Percentiles rank a stretch among this genome's conserved stretches.
Conservation (phyloP, 2,329 filamentous ascomycete species). For the Colletotrichum sp. region DNA sequence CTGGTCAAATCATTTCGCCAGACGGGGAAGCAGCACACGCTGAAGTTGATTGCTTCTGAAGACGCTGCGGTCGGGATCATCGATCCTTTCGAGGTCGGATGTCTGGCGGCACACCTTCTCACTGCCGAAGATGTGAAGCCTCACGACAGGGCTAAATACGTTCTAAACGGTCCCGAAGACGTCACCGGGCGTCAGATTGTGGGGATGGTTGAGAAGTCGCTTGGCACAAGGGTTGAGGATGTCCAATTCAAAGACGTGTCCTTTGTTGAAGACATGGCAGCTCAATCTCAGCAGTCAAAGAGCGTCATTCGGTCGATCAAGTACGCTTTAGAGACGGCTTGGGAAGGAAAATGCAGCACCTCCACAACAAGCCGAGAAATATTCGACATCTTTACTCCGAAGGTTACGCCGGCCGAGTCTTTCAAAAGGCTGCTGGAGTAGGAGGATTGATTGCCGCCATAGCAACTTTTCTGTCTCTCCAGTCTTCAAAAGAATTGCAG, state of each 20-base stretch:
- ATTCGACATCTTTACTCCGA: constrained; percentile 32
- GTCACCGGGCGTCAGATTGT: constrained; percentile 40
- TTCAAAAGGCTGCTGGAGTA: background rate
- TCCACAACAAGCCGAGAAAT: constrained; percentile 32
- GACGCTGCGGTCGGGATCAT: constrained; percentile 35
- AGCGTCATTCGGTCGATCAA: constrained; percentile 34
- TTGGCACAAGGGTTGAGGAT: constrained; percentile 27
- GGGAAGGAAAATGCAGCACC: constrained; percentile 36
- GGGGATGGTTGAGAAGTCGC: constrained; percentile 36
- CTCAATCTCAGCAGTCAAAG: constrained; percentile 22
- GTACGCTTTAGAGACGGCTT: constrained; percentile 25
- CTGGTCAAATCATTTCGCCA: constrained; percentile 37
- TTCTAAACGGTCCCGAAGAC: constrained; percentile 44
- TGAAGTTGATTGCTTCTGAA: constrained; percentile 31
- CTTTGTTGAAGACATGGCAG: constrained; percentile 29
- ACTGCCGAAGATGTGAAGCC: constrained; percentile 27
- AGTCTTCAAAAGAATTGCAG: background rate
- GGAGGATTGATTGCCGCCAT: background rate
- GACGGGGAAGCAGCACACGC: constrained; percentile 32
- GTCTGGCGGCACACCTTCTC: constrained; percentile 39
- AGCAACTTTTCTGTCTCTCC: background rate
- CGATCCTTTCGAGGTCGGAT: constrained; percentile 37
- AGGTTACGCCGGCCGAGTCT: background rate
- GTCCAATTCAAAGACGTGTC: constrained; percentile 35
- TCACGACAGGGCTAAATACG: constrained; percentile 38